Evolutionary conservation across 2,329 filamentous ascomycete genomes (phyloP), one percentile per base, ranked within the genome.

Genomic region (Neonectria faginata): DNA sequence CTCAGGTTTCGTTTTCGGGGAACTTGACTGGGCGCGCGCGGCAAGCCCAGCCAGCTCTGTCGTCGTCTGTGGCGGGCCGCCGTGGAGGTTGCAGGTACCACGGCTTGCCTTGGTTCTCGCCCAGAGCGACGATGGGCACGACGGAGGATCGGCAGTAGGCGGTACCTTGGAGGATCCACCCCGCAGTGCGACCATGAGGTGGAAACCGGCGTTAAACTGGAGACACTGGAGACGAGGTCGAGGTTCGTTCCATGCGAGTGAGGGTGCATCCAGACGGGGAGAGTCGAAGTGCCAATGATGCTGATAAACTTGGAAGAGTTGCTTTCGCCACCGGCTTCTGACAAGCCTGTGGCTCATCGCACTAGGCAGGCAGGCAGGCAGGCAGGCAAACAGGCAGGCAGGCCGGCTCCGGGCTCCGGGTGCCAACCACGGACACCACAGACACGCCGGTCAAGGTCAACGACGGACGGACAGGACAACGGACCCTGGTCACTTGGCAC

Each of bases 401-500:
- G 22, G 22, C 22, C 3, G 22, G 22, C 33, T 18, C 44, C 20
- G n/a, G 22, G 14, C 7, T 22, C 22, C 44, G n/a, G 44, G 14
- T 48, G 25, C 45, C 20, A 29, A n/a, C 22, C 7, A 48, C 25
- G 7, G 45, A 48, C 22, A 25, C 2, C 22, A 25, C 25, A 25
- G 25, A 25, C 25, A 25, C 25, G 25, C n/a, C 27, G 45, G 22
- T 48, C 45, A 29, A 29, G 22, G 14, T 5, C 11, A 14, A 16
- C 25, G 25, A 25, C 25, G 25, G 22, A 25, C 22, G 33, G 29
- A 29, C 11, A 36, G 36, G 36, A 50, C 52, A 44, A 27, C 52
- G 22, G 33, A 41, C 45, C 59, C 53, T 52, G 27, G 59, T 41
- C 45, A 36, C 53, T 62, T 57, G 36, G 45, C 47, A 45, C 11